These are phyloP conservation scores for Grigorovia humatica DNA, from an alignment of 805 yeast genomes.

Conservation along the genomic window DNA sequence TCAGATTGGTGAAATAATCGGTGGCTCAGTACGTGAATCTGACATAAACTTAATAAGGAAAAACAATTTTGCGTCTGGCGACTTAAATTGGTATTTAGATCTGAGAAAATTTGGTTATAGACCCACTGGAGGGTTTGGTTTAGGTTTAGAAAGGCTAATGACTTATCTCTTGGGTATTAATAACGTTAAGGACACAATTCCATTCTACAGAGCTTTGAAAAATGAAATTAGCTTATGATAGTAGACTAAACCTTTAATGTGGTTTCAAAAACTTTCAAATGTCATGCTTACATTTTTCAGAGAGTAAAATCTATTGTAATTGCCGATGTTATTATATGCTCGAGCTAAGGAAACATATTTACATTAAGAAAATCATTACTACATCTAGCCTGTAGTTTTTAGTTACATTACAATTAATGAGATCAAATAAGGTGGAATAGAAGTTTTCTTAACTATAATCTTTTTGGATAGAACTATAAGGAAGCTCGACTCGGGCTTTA, in stretches of 20 bases:
- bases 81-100: constrained; percentile 71
- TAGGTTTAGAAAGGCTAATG: constrained; percentile 83
- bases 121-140: constrained; percentile 96
- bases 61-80: constrained; percentile 8
- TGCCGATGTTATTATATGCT: no score
- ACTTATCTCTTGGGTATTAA: constrained; percentile 64
- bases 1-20: constrained; percentile 84
- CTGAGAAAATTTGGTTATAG: constrained; percentile 67
- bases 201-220: constrained; percentile 54
- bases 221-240: constrained; percentile 1
- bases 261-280: no score
- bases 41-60: constrained; percentile 31
- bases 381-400: no score
- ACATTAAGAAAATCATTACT: no score
- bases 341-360: no score
- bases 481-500: no score
- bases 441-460: no score
- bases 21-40: constrained; percentile 90
- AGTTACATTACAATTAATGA: no score
- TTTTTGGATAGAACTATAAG: no score
- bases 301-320: no score
- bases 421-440: no score
- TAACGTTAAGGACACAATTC: constrained; percentile 76
- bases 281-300: no score
- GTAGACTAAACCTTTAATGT: not conserved